Conservation (phyloP, 257 asterid species). For the Nicotiana tabacum region DNA sequence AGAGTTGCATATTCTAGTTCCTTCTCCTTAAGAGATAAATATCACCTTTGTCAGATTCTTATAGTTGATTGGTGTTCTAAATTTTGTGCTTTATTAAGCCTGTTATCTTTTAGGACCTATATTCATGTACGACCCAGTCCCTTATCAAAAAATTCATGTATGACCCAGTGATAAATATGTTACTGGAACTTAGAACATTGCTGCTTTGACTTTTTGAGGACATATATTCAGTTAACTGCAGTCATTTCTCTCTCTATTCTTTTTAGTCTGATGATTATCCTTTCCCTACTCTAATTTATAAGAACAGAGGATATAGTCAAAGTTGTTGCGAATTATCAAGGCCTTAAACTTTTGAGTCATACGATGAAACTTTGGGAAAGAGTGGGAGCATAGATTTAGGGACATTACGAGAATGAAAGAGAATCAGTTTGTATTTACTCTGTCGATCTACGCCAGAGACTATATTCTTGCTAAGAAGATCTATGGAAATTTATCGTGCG, state of each 20-base stretch:
- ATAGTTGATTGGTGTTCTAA: neutral
- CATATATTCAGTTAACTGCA: neutral
- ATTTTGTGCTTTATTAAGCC: neutral
- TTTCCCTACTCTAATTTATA: no score
- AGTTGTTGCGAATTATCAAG: no score
- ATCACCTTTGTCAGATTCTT: neutral
- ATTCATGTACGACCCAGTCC: neutral
- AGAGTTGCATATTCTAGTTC: neutral
- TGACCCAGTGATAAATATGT: neutral
- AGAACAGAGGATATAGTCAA: no score
- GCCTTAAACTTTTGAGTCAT: no score
- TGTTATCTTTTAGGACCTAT: neutral
- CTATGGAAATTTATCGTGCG: no score
- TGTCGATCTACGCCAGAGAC: no score
- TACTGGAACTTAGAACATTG: neutral
- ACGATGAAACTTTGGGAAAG: no score
- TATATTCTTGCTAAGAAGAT: no score
- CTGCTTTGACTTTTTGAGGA: constrained; percentile 1
- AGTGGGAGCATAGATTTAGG: no score
- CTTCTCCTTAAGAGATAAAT: neutral
- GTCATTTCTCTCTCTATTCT: neutral
- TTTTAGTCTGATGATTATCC: neutral
- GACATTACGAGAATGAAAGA: no score
- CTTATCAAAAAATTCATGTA: neutral
- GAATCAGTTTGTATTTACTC: no score